Percentiles rank a stretch among this genome's conserved stretches.
These are phyloP conservation scores for Spergularia bocconei DNA, from an alignment of 148 eudicot species.

Conservation along the genomic window DNA sequence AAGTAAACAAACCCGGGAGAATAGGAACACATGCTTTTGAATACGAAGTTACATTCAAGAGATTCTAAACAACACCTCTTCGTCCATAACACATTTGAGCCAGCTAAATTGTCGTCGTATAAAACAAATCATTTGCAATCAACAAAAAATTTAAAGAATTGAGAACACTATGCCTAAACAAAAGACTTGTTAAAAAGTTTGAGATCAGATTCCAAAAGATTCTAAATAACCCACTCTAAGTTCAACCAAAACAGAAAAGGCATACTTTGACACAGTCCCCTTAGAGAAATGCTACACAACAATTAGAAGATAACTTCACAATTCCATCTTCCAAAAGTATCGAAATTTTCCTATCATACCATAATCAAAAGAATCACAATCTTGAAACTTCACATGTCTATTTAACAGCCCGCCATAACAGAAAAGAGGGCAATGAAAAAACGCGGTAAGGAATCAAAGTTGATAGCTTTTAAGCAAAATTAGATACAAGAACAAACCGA, in stretches of 20 bases:
- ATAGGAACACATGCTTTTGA: background rate
- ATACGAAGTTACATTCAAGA: background rate
- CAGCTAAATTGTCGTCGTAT: no score
- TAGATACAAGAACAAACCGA: background rate
- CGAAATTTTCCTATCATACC: background rate
- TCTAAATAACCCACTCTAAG: background rate
- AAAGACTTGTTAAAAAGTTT: no score
- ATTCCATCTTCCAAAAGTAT: conserved; percentile 1
- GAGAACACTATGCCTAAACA: no score
- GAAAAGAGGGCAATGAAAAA: background rate
- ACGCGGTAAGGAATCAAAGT: background rate
- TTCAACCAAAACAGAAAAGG: background rate
- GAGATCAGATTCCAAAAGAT: background rate
- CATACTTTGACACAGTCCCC: background rate
- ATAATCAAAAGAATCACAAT: background rate
- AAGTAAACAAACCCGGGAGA: background rate
- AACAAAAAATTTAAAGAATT: no score
- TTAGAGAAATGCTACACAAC: background rate
- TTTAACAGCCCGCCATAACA: no score
- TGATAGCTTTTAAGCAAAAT: background rate
- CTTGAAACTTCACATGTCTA: background rate
- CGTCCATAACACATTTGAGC: no score
- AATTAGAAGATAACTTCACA: background rate
- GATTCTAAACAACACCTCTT: background rate
- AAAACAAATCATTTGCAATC: no score